Evolutionary conservation across 2,329 filamentous ascomycete genomes (phyloP).

Genomic region (Neofusicoccum kwambonambiense): DNA sequence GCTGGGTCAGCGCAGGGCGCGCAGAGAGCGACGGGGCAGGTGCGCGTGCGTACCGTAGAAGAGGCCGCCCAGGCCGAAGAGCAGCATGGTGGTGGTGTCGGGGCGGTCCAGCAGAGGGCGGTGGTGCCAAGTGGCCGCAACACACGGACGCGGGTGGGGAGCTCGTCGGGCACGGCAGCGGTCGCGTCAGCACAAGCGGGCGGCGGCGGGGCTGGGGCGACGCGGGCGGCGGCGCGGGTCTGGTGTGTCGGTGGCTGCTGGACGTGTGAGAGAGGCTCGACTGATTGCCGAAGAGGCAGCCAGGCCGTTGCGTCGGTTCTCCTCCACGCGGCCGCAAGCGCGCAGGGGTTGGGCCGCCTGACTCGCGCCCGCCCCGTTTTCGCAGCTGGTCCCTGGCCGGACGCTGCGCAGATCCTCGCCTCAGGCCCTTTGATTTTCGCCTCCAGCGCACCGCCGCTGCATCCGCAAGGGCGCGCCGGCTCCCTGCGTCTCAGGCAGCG

Average conservation of each 20-base stretch:
- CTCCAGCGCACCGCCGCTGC: neutral
- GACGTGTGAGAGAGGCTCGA: neutral
- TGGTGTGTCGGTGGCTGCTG: neutral
- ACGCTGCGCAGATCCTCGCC: neutral
- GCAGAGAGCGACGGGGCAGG: constrained; percentile 11
- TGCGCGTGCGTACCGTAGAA: constrained; percentile 61
- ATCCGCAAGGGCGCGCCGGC: constrained; percentile 3
- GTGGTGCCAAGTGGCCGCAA: neutral
- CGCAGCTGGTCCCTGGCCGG: constrained; percentile 10
- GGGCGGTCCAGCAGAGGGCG: neutral
- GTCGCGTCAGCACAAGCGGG: neutral
- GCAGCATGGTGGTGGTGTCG: constrained; percentile 55
- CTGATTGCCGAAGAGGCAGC: neutral
- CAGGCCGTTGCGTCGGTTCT: constrained; percentile 4
- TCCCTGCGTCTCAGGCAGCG: neutral
- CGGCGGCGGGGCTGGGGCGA: neutral
- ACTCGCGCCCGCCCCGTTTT: neutral
- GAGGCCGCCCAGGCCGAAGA: constrained; percentile 68
- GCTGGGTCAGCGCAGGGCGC: constrained; percentile 22
- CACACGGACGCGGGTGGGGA: neutral
- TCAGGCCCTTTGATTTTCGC: neutral
- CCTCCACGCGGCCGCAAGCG: neutral
- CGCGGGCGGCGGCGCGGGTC: neutral
- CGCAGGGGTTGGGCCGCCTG: neutral
- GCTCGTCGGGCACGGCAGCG: neutral